Conservation (phyloP, 108 stramenopile genomes). For the Schizochytrium sp. region DNA sequence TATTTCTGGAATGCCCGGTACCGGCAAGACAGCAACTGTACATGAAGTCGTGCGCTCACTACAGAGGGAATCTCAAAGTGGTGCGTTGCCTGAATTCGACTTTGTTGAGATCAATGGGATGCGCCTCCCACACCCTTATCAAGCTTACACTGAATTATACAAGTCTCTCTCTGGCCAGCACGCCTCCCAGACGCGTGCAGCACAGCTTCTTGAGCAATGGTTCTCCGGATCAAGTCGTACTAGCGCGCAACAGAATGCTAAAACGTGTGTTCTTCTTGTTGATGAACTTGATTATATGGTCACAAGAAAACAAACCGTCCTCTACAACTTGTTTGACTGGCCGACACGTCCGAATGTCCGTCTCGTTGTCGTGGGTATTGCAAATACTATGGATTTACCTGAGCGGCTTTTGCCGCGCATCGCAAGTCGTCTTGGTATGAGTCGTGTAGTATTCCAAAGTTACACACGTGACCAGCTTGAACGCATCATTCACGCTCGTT, state of each 20-base stretch:
- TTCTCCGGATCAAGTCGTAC: slow-evolving; percentile 62
- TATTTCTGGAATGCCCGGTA: slow-evolving; percentile 77
- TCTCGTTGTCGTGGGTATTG: slow-evolving; percentile 91
- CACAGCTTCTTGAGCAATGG: slow-evolving; percentile 63
- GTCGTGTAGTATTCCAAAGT: slow-evolving; percentile 68
- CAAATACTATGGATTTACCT: slow-evolving; percentile 97
- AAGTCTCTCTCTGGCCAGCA: slow-evolving; percentile 61
- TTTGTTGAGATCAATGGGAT: slow-evolving; percentile 73
- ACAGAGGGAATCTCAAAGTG: neutral
- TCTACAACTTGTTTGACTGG: slow-evolving; percentile 99
- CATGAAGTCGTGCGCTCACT: slow-evolving; percentile 65
- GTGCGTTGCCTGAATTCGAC: slow-evolving; percentile 64
- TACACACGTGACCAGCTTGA: slow-evolving; percentile 72
- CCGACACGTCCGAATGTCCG: slow-evolving; percentile 74
- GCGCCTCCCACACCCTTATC: slow-evolving; percentile 66
- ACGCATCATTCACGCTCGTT: slow-evolving; percentile 65
- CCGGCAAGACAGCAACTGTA: slow-evolving; percentile 78
- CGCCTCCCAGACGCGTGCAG: slow-evolving; percentile 61
- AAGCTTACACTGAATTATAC: slow-evolving; percentile 74
- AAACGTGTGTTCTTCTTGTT: slow-evolving; percentile 80
- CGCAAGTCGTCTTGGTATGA: slow-evolving; percentile 69
- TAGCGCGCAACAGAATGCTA: slow-evolving; percentile 32
- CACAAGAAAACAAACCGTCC: slow-evolving; percentile 88
- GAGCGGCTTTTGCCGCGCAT: slow-evolving; percentile 86
- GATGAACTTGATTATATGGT: slow-evolving; percentile 98